A percentile compares a stretch with the other conserved stretches of the same genome.
phyloP scores from a whole-genome alignment of 2,329 filamentous ascomycete genomes.

The Lecanicillium sp. region DNA sequence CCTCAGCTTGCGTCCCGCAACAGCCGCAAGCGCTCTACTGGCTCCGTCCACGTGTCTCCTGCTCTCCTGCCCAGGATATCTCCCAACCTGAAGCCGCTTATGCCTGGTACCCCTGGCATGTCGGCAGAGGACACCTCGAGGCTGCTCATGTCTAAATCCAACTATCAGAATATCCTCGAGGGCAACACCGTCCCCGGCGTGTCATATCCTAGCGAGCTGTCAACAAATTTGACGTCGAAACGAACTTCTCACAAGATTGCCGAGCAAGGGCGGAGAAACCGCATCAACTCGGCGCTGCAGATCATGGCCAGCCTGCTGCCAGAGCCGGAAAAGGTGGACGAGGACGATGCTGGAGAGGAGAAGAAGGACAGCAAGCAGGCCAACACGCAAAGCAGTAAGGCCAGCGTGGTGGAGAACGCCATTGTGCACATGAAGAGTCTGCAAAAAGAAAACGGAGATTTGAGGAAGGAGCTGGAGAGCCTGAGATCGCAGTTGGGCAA shows the following conservation, averaged over 20 bases:
- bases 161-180: slow-evolving; percentile 95
- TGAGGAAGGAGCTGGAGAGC: slow-evolving; percentile 51
- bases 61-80: slow-evolving; percentile 85
- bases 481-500: slow-evolving; percentile 24
- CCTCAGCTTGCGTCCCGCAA: slow-evolving; percentile 48
- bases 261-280: slow-evolving; percentile 88
- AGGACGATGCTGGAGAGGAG: slow-evolving; percentile 37
- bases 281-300: slow-evolving; percentile 88
- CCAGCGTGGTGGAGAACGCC: slow-evolving; percentile 93
- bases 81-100: slow-evolving; percentile 84
- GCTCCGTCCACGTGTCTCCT: slow-evolving; percentile 73
- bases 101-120: slow-evolving; percentile 53
- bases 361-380: slow-evolving; percentile 40
- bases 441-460: slow-evolving; percentile 62
- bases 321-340: slow-evolving; percentile 33
- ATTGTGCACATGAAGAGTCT: slow-evolving; percentile 91
- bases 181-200: slow-evolving; percentile 86
- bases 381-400: slow-evolving; percentile 73
- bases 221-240: slow-evolving; percentile 91
- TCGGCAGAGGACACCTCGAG: slow-evolving; percentile 57
- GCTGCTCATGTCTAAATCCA: slow-evolving; percentile 86
- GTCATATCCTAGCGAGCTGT: slow-evolving; percentile 82
- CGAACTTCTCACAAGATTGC: slow-evolving; percentile 96
- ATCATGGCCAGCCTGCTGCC: slow-evolving; percentile 88
- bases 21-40: slow-evolving; percentile 64